A percentile compares a stretch with the other conserved stretches of the same genome.
phyloP scores from a whole-genome alignment of 192 early-diverging fungal species.

The Glomus cerebriforme region DNA sequence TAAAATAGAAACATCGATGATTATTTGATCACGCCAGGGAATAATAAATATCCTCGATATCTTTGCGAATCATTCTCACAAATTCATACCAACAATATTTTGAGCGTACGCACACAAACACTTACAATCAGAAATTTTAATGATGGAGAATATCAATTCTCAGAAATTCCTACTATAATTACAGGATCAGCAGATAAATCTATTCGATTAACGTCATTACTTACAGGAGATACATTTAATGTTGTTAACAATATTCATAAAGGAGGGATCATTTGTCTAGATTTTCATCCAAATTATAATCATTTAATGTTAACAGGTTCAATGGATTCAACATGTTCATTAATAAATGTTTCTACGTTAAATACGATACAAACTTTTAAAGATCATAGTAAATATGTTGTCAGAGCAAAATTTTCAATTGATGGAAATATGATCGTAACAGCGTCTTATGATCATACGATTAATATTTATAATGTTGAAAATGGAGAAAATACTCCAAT shows the following conservation, averaged over 20 bases:
- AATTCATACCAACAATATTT: conserved; percentile 62
- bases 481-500: conserved; percentile 2
- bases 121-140: conserved; percentile 35
- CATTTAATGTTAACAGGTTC: conserved; percentile 54
- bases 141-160: conserved; percentile 32
- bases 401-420: conserved; percentile 60
- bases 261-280: conserved; percentile 62
- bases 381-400: conserved; percentile 74
- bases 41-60: conserved; percentile 43
- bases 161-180: conserved; percentile 40
- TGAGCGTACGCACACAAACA: conserved; percentile 45
- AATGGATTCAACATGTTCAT: conserved; percentile 51
- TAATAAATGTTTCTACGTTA: conserved; percentile 46
- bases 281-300: conserved; percentile 60
- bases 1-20: conserved; percentile 35
- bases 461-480: conserved; percentile 58
- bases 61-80: conserved; percentile 38
- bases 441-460: conserved; percentile 70
- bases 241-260: conserved; percentile 51
- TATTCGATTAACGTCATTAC: conserved; percentile 52
- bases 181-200: conserved; percentile 66
- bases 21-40: conserved; percentile 42
- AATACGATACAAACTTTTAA: conserved; percentile 59
- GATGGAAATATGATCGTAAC: conserved; percentile 62
- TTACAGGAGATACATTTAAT: conserved; percentile 40